Base-by-base conservation (phyloP, 345 rosid species). In the Clarkia xantiana region DNA sequence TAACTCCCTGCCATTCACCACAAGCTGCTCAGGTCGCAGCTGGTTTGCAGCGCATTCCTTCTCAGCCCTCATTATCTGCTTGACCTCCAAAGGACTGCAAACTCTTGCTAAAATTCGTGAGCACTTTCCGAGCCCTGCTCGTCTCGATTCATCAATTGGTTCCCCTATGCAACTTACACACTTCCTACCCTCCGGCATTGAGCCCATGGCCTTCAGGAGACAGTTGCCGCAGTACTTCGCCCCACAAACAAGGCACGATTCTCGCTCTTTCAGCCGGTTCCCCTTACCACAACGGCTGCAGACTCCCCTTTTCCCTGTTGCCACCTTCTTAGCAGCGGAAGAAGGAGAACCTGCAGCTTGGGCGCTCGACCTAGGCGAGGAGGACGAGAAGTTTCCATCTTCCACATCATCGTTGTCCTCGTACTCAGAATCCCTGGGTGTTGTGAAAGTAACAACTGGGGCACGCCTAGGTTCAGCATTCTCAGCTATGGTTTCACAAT, bases 141-240 rank as follows among this genome's bases (percentile, higher is more conserved):
- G 64, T 19, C 66, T 65, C 0, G 68, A 45, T 49, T 80, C 87
- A 44, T 80, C 78, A 4, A 80, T 80, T 0, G 78, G 68, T 59
- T 49, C 42, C n/a, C 76, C 68, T 18, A 80, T 80, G 49, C 87
- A 80, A 12, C 64, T 44, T 1, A 80, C 75, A n/a, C 87, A 80
- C 58, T 80, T 80, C 60, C 86, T 67, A 19, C 86, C 86, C 53
- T 80, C 86, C 1, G 86, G 86, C 86, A 80, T 80, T 44, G 86
- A 80, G 10, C 86, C 86, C 86, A 76, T 80, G 8, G 82, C 82
- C 64, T 68, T 76, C 15, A 80, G 61, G 71, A 80, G 49, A n/a
- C 86, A 80, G 47, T 67, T 76, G 15, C 70, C 65, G 40, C 86
- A 80, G 23, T 80, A 80, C 69, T 58, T 70, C 1, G 76, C 65